phyloP scores from a whole-genome alignment of 208 protist genomes.

The Strigomonas galati region DNA sequence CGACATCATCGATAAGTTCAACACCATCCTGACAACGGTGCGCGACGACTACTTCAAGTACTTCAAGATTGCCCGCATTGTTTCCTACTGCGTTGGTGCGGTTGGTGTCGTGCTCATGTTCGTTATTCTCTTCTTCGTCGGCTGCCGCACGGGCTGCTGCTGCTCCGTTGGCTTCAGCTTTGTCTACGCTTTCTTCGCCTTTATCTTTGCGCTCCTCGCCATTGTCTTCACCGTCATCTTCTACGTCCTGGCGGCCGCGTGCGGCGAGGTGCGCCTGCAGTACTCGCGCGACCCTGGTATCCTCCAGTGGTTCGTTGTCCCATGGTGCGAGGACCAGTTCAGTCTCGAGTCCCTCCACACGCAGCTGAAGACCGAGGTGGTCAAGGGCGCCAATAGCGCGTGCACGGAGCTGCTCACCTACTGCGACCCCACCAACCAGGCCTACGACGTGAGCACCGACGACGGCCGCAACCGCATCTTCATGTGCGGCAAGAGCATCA shows the following conservation, averaged over 20 bases:
- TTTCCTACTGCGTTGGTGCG: conserved; percentile 44
- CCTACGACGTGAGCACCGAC: conserved; percentile 4
- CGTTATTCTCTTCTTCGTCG: conserved; percentile 51
- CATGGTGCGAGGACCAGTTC: conserved; percentile 53
- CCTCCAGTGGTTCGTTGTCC: conserved; percentile 77
- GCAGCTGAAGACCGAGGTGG: conserved; percentile 26
- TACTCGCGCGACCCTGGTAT: conserved; percentile 62
- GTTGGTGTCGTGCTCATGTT: conserved; percentile 57
- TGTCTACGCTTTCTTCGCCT: conserved; percentile 63
- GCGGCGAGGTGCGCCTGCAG: conserved; percentile 62
- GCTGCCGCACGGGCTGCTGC: conserved; percentile 36
- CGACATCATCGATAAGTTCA: conserved; percentile 25
- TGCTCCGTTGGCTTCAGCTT: conserved; percentile 34
- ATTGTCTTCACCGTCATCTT: conserved; percentile 56
- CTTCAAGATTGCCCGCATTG: conserved; percentile 44
- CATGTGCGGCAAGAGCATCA: conserved; percentile 43
- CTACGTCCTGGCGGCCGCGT: conserved; percentile 36
- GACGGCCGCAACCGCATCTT: conserved; percentile 29
- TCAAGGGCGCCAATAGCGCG: conserved; percentile 16
- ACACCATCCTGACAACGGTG: conserved; percentile 23
- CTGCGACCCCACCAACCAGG: conserved; percentile 31
- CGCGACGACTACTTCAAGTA: conserved; percentile 64
- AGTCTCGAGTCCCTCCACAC: conserved; percentile 30
- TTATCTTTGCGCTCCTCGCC: conserved; percentile 51
- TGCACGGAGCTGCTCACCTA: conserved; percentile 53